Base-by-base conservation (phyloP, 75 land plant genomes). In the Adiantum capillusveneris region DNA sequence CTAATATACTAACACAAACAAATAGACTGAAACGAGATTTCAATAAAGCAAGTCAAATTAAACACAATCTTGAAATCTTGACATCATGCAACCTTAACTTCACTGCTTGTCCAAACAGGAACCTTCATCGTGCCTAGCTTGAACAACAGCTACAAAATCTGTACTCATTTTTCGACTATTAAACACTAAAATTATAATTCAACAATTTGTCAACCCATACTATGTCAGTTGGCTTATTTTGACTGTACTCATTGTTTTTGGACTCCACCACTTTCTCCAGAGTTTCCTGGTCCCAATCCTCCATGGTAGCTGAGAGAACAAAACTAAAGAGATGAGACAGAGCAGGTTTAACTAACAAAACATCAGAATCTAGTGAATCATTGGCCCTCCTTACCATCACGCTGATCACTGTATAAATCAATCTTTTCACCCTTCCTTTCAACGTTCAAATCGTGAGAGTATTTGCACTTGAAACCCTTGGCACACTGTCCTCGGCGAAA, bases 391-490 rank as follows among this genome's bases (percentile, higher is more conserved):
- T 60, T 58, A 22, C 42, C 62, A 76, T 90, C 99, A 31, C 99
- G 92, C 66, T 95, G 67, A 44, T 95, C 99, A 64, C 96, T 95
- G 62, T 95, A 95, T 41, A 95, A 54, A 63, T 95, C 99, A 57
- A 95, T 95, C 88, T 95, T 95, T 65, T 90, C 97, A 44, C 99
- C 99, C 84, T 95, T 95, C 66, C 99, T 71, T 65, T 90, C 97
- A 9, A 95, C 81, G 82, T 85, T 90, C 58, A 95, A 62, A 69
- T 95, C 99, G 55, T 95, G 99, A 0, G 99, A 95, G 56, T 87
- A 95, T 68, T 95, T 95, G 82, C 99, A 95, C 66, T 95, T 95
- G 45, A 90, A 90, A 16, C 99, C 97, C 60, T 95, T 95, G 0
- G 78, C 75, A 69, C 99, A 95, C 64, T 95, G 99, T 29, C 99